Evolutionary conservation across 352 stramenopile genomes (phyloP).

Genomic region (Peronospora farinosa): DNA sequence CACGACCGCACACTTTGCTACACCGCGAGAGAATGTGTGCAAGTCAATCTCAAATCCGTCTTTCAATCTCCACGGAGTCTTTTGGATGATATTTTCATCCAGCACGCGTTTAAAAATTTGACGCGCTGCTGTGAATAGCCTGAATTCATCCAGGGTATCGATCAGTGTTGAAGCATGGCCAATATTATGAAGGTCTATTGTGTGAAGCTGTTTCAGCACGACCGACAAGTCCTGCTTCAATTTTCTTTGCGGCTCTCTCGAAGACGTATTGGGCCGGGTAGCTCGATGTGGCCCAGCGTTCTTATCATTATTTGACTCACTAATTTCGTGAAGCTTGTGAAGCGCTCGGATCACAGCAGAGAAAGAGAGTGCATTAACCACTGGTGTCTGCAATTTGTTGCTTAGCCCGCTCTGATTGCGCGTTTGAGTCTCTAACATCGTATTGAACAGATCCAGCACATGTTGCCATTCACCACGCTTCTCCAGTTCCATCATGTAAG

Average conservation of each 20-base stretch:
- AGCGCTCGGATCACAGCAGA: slow-evolving; percentile 43
- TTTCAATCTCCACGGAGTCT: slow-evolving; percentile 45
- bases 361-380: slow-evolving; percentile 50
- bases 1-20: slow-evolving; percentile 68
- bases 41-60: slow-evolving; percentile 64
- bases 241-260: slow-evolving; percentile 10
- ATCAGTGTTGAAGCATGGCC: slow-evolving; percentile 51
- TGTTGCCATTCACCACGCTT: slow-evolving; percentile 40
- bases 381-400: slow-evolving; percentile 3
- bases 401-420: slow-evolving; percentile 12
- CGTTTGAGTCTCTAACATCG: slow-evolving; percentile 37
- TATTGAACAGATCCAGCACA: slow-evolving; percentile 53
- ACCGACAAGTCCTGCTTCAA: slow-evolving; percentile 42
- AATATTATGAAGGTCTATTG: slow-evolving; percentile 37
- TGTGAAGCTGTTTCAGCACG: slow-evolving; percentile 40
- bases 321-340: slow-evolving; percentile 27
- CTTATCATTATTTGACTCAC: slow-evolving; percentile 4
- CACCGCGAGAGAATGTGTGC: slow-evolving; percentile 56
- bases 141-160: slow-evolving; percentile 50
- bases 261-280: not conserved
- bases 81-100: slow-evolving; percentile 33
- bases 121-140: slow-evolving; percentile 40
- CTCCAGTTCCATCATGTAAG: slow-evolving; percentile 47
- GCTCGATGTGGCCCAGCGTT: not conserved
- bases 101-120: slow-evolving; percentile 47